Evolutionary conservation across 2,329 filamentous ascomycete genomes (phyloP).

Genomic region (Diaporthe longicolla): DNA sequence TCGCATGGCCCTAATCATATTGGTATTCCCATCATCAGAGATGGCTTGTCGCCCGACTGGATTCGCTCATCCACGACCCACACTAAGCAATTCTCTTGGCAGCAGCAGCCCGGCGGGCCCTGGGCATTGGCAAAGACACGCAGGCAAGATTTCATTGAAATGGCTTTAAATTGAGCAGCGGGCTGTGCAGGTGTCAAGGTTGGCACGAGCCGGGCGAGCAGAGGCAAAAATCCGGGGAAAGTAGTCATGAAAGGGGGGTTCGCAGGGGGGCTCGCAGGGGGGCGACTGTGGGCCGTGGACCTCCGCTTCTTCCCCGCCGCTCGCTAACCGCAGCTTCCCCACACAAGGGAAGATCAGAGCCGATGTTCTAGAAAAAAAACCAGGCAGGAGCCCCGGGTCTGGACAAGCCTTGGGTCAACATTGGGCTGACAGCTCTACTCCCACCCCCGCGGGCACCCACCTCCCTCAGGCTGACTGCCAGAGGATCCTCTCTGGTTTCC

Average conservation of each 20-base stretch:
- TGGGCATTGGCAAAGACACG: conserved; percentile 12
- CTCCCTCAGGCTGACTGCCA: conserved; percentile 6
- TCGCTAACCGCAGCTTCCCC: conserved; percentile 5
- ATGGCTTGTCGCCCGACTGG: background rate
- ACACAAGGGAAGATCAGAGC: conserved; percentile 18
- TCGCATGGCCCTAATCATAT: too few species aligned
- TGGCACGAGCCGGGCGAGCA: conserved; percentile 18
- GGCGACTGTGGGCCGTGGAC: conserved; percentile 13
- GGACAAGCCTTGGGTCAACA: conserved; percentile 17
- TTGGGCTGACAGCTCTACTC: conserved; percentile 31
- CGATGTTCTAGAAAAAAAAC: conserved; percentile 28
- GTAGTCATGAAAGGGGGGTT: conserved; percentile 1
- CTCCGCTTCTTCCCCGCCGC: conserved; percentile 22
- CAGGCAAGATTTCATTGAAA: conserved; percentile 19
- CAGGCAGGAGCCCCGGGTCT: conserved; percentile 9
- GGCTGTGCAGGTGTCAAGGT: conserved; percentile 24
- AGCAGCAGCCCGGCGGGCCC: background rate
- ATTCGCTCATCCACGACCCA: conserved; percentile 12
- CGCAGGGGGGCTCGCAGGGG: background rate
- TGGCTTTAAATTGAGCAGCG: conserved; percentile 31
- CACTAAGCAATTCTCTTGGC: background rate
- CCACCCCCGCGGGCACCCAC: background rate
- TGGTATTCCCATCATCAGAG: too few species aligned
- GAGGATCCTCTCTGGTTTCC: background rate
- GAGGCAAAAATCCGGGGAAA: conserved; percentile 27